These are phyloP conservation scores for Oxalis stricta DNA, from an alignment of 441 rosid species.

Conservation along the genomic window DNA sequence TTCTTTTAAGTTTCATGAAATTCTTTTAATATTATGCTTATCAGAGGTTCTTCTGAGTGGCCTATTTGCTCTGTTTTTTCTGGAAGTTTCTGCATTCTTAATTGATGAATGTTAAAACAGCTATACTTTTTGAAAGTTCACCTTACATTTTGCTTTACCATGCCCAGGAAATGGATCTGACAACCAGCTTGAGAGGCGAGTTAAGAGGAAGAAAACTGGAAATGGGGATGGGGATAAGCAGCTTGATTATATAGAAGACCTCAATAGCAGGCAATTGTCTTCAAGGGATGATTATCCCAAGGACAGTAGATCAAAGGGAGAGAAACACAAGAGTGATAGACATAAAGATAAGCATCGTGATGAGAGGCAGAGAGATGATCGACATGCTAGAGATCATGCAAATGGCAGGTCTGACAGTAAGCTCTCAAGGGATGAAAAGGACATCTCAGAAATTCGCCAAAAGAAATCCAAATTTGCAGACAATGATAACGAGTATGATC, in stretches of 20 bases:
- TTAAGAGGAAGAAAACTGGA: conserved; percentile 55
- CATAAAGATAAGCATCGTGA: conserved; percentile 43
- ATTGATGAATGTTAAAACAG: too few relatives aligned
- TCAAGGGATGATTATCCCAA: conserved; percentile 38
- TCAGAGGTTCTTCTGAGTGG: too few relatives aligned
- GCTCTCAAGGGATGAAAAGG: conserved; percentile 43
- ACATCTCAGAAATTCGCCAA: conserved; percentile 22
- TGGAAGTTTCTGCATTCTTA: too few relatives aligned
- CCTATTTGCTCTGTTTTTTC: too few relatives aligned
- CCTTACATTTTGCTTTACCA: too few relatives aligned
- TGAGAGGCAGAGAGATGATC: conserved; percentile 63
- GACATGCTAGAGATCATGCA: conserved; percentile 34
- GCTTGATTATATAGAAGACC: conserved; percentile 43
- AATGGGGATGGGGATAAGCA: conserved; percentile 46
- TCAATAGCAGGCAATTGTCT: conserved; percentile 26
- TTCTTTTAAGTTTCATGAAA: too few relatives aligned
- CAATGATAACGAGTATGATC: conserved; percentile 23
- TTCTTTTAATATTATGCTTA: too few relatives aligned
- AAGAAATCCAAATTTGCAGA: conserved; percentile 51
- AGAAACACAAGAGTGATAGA: conserved; percentile 51
- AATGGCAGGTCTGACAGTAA: conserved; percentile 50
- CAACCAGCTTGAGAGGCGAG: conserved; percentile 40
- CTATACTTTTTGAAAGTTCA: too few relatives aligned
- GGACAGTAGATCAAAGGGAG: conserved; percentile 56
- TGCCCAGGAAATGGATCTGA: too few relatives aligned